Evolutionary conservation across 2,329 filamentous ascomycete genomes (phyloP).

Genomic region (Cytospora piceae): DNA sequence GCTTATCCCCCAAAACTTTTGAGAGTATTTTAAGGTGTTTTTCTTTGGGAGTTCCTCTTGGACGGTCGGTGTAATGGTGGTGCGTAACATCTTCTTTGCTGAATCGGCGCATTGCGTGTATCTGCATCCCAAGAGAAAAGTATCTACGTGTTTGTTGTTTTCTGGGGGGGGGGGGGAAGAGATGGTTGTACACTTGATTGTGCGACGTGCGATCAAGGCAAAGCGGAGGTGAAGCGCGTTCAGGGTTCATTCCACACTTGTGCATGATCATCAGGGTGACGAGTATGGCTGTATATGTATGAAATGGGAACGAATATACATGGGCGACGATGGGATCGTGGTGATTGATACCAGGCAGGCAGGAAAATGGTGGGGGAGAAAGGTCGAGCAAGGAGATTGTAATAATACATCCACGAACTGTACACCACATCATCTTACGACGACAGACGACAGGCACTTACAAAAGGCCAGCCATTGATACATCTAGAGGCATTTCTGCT

Average conservation of each 20-base stretch:
- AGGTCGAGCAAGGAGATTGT: conserved; percentile 21
- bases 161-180: conserved; percentile 4
- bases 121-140: conserved; percentile 29
- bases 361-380: conserved; percentile 7
- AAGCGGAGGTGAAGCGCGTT: conserved; percentile 10
- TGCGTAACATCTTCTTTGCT: conserved; percentile 29
- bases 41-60: conserved; percentile 29
- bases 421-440: conserved; percentile 29
- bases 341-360: conserved; percentile 19
- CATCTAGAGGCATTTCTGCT: neutral
- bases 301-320: conserved; percentile 27
- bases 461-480: conserved; percentile 12
- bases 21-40: conserved; percentile 30
- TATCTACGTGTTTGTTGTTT: conserved; percentile 21
- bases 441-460: conserved; percentile 10
- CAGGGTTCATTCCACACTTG: conserved; percentile 18
- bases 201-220: conserved; percentile 10
- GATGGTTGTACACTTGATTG: conserved; percentile 18
- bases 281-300: conserved; percentile 27
- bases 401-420: conserved; percentile 27
- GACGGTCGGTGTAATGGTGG: conserved; percentile 29
- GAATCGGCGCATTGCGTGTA: conserved; percentile 30
- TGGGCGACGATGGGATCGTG: conserved; percentile 24
- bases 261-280: conserved; percentile 27
- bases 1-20: conserved; percentile 16